A percentile compares a stretch with the other conserved stretches of the same genome.
phyloP scores from a whole-genome alignment of 371 early-diverging fungal species.

The Circinella umbellata region DNA sequence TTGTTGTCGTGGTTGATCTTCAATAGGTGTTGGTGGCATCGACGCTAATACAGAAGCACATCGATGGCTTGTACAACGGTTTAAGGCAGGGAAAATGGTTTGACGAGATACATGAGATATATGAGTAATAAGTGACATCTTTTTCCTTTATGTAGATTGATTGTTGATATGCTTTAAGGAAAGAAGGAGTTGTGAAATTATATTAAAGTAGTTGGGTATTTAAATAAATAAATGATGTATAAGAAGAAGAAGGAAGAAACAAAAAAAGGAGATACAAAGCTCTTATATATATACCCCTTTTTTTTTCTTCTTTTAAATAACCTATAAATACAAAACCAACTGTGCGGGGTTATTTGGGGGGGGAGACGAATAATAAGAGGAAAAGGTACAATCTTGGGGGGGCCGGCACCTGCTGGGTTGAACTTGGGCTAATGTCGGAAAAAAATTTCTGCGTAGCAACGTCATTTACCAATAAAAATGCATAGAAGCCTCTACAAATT shows the following conservation, averaged over 20 bases:
- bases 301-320: neutral
- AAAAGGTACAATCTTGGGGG: no score
- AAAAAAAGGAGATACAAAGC: neutral
- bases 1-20: neutral
- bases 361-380: no score
- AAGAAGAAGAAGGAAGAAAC: neutral
- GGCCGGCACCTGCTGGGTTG: constrained; percentile 2
- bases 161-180: neutral
- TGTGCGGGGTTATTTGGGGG: neutral
- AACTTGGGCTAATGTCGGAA: neutral
- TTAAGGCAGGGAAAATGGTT: neutral
- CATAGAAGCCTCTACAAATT: neutral
- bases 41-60: constrained; percentile 28
- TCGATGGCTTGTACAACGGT: constrained; percentile 9
- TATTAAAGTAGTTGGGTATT: no score
- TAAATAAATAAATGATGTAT: neutral
- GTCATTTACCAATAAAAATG: constrained; percentile 6
- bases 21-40: constrained; percentile 19
- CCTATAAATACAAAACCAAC: constrained; percentile 2
- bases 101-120: constrained; percentile 1
- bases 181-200: no score
- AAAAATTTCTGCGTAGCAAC: constrained; percentile 5
- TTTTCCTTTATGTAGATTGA: neutral
- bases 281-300: neutral
- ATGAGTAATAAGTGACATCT: constrained; percentile 7